Evolutionary conservation across 306 rosid genomes (phyloP).

Genomic region (Gillenia trifoliata): DNA sequence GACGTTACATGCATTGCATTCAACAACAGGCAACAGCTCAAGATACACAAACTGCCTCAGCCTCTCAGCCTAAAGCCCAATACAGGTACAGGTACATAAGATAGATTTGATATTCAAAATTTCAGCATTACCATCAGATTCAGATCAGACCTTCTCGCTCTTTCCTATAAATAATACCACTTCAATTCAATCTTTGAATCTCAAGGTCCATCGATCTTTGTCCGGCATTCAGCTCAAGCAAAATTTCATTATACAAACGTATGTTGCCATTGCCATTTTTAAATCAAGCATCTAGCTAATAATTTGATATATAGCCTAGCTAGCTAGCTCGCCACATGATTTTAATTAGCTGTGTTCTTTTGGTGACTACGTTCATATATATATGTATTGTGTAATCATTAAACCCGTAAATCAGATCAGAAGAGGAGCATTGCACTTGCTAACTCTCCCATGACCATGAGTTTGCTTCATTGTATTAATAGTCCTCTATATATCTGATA

Average conservation of each 20-base stretch:
- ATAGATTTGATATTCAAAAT: neutral
- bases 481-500: neutral
- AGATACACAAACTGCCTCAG: constrained; percentile 11
- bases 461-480: neutral
- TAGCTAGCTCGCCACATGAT: too few species aligned
- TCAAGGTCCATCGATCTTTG: neutral
- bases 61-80: constrained; percentile 10
- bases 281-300: neutral
- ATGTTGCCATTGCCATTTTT: neutral
- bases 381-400: too few species aligned
- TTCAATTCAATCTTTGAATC: neutral
- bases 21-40: too few species aligned
- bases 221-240: neutral
- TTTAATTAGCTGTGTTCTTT: neutral
- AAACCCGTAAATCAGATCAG: too few species aligned
- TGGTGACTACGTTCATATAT: too few species aligned
- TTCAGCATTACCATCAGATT: too few species aligned
- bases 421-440: too few species aligned
- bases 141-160: neutral
- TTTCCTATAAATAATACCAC: neutral
- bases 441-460: neutral
- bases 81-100: neutral
- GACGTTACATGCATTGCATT: constrained; percentile 23
- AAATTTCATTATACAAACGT: too few species aligned
- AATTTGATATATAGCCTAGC: neutral